These are phyloP conservation scores for Candida broadrunensis DNA, from an alignment of 805 yeast species.

Conservation along the genomic window DNA sequence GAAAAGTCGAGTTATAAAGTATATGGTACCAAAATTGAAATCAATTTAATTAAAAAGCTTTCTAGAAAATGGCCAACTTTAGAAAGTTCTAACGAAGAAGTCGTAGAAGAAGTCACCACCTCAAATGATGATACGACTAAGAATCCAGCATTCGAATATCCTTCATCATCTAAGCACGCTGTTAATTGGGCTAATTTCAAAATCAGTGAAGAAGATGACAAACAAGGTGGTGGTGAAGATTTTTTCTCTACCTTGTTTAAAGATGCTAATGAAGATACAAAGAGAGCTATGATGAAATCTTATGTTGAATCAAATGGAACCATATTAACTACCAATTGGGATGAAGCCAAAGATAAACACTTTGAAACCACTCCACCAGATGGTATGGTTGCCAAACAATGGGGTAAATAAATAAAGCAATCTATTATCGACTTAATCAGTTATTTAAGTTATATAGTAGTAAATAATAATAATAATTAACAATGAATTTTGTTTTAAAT, in stretches of 20 bases:
- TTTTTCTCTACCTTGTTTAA: slow-evolving; percentile 76
- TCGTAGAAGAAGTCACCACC: slow-evolving; percentile 3
- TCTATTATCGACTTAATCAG: too few species aligned
- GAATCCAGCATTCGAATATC: slow-evolving; percentile 38
- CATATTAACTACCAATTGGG: slow-evolving; percentile 90
- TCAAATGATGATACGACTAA: slow-evolving; percentile 4
- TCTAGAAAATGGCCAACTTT: slow-evolving; percentile 54
- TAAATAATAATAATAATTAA: too few species aligned
- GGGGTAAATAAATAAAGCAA: slow-evolving; percentile 31
- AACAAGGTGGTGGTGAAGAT: slow-evolving; percentile 49
- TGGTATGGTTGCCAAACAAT: slow-evolving; percentile 60
- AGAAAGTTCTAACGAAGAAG: slow-evolving; percentile 26
- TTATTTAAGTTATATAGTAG: too few species aligned
- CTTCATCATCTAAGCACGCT: slow-evolving; percentile 60
- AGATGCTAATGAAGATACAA: slow-evolving; percentile 82
- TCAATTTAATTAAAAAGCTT: slow-evolving; percentile 50
- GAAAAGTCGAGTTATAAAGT: slow-evolving; percentile 45
- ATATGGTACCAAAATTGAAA: slow-evolving; percentile 72
- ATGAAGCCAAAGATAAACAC: slow-evolving; percentile 64
- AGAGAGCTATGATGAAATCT: slow-evolving; percentile 95
- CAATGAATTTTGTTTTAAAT: too few species aligned
- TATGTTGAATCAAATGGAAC: slow-evolving; percentile 94
- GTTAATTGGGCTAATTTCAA: slow-evolving; percentile 66
- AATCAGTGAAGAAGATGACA: slow-evolving; percentile 39
- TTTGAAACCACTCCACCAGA: slow-evolving; percentile 75